Base-by-base conservation (phyloP, 83 land plant genomes). In the Picea abies region DNA sequence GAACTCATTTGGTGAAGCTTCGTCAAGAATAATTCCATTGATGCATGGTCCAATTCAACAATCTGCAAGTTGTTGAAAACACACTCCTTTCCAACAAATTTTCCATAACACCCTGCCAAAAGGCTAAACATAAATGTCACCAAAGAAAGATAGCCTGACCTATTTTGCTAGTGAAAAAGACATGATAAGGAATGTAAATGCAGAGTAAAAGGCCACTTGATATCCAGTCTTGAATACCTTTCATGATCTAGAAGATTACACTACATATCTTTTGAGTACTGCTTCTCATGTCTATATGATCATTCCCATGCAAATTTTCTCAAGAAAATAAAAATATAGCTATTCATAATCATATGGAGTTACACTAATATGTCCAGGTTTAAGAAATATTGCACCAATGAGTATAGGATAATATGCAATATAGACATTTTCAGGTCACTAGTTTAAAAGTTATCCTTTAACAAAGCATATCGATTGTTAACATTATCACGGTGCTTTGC, bases 101-200 rank as follows among this genome's bases (percentile, higher is more conserved):
- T 87, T 96, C 98, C 76, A 94, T 91, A 76, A 97, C 97, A 76
- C 98, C 98, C 98, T 96, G 87, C 35, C 66, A 63, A 72, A 63
- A 65, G 35, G 75, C 20, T 71, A 37, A 22, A 71, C 41, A 37
- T 71, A 39, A 52, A 76, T 60, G 61, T 22, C 15, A 61, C 15
- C 39, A 25, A 44, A 83, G 10, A 71, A 14, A 76, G 35, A 22
- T 37, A 29, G 14, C 15, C 1, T 26, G 29, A 71, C 17, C 10
- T 71, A 39, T 39, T 71, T 35, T 39, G 29, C 22, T n/a, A 39
- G 47, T 35, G 39, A 39, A 32, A 71, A 17, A 47, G 7, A 35
- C 39, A 68, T 10, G 32, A 26, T 1, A 25, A 26, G 32, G 32
- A 68, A 58, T 12, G 37, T 14, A 68, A 68, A 17, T 19, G 22